Percentiles rank a stretch among this genome's conserved stretches.
These are phyloP conservation scores for Leccinum pachyderme DNA, from an alignment of 1,284 basidiomycete species.

Conservation along the genomic window DNA sequence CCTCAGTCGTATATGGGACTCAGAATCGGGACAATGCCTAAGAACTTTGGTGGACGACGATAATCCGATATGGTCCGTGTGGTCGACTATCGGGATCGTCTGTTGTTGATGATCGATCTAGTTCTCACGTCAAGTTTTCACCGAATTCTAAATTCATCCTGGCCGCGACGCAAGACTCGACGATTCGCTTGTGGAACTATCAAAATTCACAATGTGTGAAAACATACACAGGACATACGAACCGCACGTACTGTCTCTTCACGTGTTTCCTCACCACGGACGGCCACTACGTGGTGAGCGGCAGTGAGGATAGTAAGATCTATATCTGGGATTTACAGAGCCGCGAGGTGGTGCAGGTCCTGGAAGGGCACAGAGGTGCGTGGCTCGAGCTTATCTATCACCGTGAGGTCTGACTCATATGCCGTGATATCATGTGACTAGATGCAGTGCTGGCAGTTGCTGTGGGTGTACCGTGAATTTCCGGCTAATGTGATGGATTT, in stretches of 20 bases:
- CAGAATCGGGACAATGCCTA: constrained; percentile 93
- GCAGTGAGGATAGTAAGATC: constrained; percentile 87
- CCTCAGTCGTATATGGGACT: constrained; percentile 91
- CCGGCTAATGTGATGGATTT: background rate
- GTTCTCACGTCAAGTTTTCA: constrained; percentile 85
- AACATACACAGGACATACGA: constrained; percentile 83
- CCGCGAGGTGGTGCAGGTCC: constrained; percentile 67
- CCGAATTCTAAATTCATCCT: constrained; percentile 90
- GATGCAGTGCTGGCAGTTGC: constrained; percentile 75
- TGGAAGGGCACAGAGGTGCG: constrained; percentile 81
- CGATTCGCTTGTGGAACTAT: constrained; percentile 92
- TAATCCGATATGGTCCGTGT: constrained; percentile 82
- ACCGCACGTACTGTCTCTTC: constrained; percentile 75
- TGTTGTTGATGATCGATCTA: constrained; percentile 28
- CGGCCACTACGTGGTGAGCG: constrained; percentile 73
- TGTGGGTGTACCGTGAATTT: constrained; percentile 41
- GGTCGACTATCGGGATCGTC: background rate
- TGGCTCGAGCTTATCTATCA: background rate
- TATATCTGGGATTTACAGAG: constrained; percentile 92
- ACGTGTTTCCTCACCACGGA: constrained; percentile 59
- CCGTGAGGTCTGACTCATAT: constrained; percentile 9
- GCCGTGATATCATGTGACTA: constrained; percentile 26
- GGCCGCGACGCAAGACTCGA: constrained; percentile 88
- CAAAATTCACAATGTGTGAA: constrained; percentile 91
- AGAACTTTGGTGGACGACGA: constrained; percentile 97